phyloP scores from a whole-genome alignment of 768 basidiomycete genomes.

The Suillus cothurnatus region DNA sequence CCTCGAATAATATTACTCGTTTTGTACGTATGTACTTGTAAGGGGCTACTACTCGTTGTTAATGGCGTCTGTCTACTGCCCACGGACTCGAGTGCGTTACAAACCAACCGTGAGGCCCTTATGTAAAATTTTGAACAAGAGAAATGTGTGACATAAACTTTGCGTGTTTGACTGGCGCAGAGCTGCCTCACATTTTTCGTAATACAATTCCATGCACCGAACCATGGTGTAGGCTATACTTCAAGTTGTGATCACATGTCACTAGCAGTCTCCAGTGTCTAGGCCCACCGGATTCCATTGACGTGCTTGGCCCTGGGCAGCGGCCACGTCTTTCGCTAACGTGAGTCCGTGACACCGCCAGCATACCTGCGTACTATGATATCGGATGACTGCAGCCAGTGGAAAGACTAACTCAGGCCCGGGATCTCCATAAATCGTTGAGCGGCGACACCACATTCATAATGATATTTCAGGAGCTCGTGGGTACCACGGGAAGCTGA shows the following conservation, averaged over 20 bases:
- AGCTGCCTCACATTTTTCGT: no score
- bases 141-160: no score
- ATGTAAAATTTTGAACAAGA: no score
- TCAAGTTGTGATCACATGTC: neutral
- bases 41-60: no score
- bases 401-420: no score
- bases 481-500: no score
- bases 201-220: neutral
- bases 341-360: no score
- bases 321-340: neutral
- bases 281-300: neutral
- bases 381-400: neutral
- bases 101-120: no score
- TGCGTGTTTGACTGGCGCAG: no score
- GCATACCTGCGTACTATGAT: neutral
- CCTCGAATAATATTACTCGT: conserved; percentile 2
- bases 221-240: neutral
- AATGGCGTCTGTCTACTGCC: neutral
- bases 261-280: neutral
- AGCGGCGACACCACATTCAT: neutral
- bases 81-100: neutral
- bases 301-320: neutral
- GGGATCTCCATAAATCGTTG: neutral
- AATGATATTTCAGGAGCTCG: neutral
- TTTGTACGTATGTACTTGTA: conserved; percentile 6